These are phyloP conservation scores for Saturnispora quitensis DNA, from an alignment of 805 yeast species.

Conservation along the genomic window DNA sequence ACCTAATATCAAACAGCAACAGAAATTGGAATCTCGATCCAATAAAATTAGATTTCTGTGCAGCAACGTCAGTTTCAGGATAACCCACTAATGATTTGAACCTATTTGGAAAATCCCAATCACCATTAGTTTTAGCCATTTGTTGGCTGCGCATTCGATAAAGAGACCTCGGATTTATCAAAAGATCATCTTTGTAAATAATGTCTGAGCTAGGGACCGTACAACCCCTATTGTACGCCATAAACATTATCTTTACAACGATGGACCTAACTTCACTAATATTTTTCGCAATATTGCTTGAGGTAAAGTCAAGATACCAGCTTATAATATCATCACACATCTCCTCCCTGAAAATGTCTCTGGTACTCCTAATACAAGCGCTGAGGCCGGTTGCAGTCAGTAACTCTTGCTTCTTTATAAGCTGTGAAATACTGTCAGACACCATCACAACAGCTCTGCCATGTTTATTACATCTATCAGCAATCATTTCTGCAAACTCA, in stretches of 20 bases:
- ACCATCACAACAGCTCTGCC: slow-evolving; percentile 67
- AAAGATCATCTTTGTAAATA: slow-evolving; percentile 24
- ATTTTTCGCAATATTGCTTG: slow-evolving; percentile 43
- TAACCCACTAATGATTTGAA: slow-evolving; percentile 42
- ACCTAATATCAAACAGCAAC: slow-evolving; percentile 57
- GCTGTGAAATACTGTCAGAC: slow-evolving; percentile 39
- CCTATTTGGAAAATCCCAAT: slow-evolving; percentile 39
- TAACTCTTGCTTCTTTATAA: slow-evolving; percentile 45
- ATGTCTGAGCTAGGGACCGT: slow-evolving; percentile 14
- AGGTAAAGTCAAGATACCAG: slow-evolving; percentile 57
- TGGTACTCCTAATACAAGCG: slow-evolving; percentile 52
- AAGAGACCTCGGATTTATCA: slow-evolving; percentile 14
- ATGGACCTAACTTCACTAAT: slow-evolving; percentile 38
- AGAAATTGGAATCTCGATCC: slow-evolving; percentile 54
- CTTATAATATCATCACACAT: slow-evolving; percentile 62
- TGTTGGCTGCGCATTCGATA: neutral
- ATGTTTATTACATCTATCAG: slow-evolving; percentile 46
- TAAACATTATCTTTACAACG: slow-evolving; percentile 49
- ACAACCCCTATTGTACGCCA: slow-evolving; percentile 52
- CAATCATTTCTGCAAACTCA: slow-evolving; percentile 66
- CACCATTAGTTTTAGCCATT: slow-evolving; percentile 19
- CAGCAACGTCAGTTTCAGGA: slow-evolving; percentile 18
- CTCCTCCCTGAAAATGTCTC: slow-evolving; percentile 72
- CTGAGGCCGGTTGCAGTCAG: slow-evolving; percentile 58
- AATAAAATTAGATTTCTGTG: slow-evolving; percentile 12